Percentiles rank a stretch among this genome's conserved stretches.
phyloP scores from a whole-genome alignment of 1,284 basidiomycete species.

The Heterobasidion occidentale region DNA sequence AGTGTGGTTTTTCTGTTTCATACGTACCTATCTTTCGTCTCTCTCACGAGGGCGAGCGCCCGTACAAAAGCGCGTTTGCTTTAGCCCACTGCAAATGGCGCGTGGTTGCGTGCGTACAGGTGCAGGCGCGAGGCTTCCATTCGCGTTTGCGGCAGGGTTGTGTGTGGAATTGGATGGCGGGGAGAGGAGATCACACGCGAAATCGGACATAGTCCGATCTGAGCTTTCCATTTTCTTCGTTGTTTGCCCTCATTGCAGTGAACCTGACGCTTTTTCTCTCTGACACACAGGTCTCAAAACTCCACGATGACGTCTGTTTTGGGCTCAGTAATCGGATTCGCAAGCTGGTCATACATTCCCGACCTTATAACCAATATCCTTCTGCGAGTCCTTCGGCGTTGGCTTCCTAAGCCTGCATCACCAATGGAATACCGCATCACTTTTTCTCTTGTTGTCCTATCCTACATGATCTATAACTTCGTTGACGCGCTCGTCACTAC shows the following conservation, averaged over 20 bases:
- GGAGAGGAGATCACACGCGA: constrained; percentile 28
- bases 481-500: constrained; percentile 45
- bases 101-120: constrained; percentile 35
- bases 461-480: constrained; percentile 65
- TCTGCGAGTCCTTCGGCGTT: constrained; percentile 30
- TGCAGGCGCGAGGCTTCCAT: constrained; percentile 20
- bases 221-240: constrained; percentile 18
- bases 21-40: constrained; percentile 13
- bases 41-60: constrained; percentile 12
- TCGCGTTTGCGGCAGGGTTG: not conserved
- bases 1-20: constrained; percentile 28
- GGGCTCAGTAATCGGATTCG: constrained; percentile 23
- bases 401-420: constrained; percentile 28
- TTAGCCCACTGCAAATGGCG: constrained; percentile 22
- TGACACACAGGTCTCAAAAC: constrained; percentile 14
- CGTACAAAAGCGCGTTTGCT: constrained; percentile 26
- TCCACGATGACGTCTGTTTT: constrained; percentile 12
- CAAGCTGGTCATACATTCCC: constrained; percentile 40
- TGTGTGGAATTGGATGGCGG: constrained; percentile 8
- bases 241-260: not conserved
- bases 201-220: constrained; percentile 19
- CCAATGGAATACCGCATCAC: constrained; percentile 48
- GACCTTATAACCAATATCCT: constrained; percentile 29
- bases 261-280: not conserved
- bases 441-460: constrained; percentile 59